Percentiles rank a stretch among this genome's conserved stretches.
Conservation (phyloP, 129 eudicot species). For the Flaveria trinervia region DNA sequence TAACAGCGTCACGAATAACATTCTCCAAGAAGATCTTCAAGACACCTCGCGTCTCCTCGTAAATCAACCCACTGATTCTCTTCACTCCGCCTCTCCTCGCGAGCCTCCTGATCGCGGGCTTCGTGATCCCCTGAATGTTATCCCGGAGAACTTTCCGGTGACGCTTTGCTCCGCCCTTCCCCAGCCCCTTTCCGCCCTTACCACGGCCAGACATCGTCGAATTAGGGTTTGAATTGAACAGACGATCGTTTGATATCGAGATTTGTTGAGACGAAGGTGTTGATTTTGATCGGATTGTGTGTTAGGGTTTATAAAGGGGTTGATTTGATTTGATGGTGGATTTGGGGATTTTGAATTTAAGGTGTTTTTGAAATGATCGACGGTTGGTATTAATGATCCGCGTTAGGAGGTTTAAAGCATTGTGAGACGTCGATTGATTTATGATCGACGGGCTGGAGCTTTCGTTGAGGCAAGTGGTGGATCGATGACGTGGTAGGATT, state of each 20-base stretch:
- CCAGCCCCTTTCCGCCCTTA: slow-evolving; percentile 32
- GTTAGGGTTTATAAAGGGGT: slow-evolving; percentile 22
- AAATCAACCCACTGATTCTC: slow-evolving; percentile 30
- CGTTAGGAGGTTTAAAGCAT: background rate
- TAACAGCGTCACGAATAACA: slow-evolving; percentile 34
- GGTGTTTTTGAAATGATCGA: slow-evolving; percentile 2
- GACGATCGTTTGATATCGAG: background rate
- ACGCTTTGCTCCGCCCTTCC: slow-evolving; percentile 37
- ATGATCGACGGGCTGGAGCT: background rate
- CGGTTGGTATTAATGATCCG: slow-evolving; percentile 13
- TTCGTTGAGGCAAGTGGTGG: background rate
- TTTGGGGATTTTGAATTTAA: slow-evolving; percentile 22
- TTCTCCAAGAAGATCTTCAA: slow-evolving; percentile 37
- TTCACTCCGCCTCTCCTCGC: slow-evolving; percentile 37
- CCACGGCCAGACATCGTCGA: slow-evolving; percentile 28
- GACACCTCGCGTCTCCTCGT: slow-evolving; percentile 34
- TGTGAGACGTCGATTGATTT: background rate
- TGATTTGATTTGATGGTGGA: background rate
- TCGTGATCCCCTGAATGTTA: slow-evolving; percentile 35
- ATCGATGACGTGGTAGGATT: slow-evolving; percentile 19
- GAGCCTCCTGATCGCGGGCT: slow-evolving; percentile 32
- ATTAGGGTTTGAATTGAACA: background rate
- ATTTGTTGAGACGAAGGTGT: background rate
- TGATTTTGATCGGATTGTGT: background rate
- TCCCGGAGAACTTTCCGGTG: slow-evolving; percentile 32